Evolutionary conservation across 2,329 filamentous ascomycete genomes (phyloP).

Genomic region (Davidsoniella eucalypti): DNA sequence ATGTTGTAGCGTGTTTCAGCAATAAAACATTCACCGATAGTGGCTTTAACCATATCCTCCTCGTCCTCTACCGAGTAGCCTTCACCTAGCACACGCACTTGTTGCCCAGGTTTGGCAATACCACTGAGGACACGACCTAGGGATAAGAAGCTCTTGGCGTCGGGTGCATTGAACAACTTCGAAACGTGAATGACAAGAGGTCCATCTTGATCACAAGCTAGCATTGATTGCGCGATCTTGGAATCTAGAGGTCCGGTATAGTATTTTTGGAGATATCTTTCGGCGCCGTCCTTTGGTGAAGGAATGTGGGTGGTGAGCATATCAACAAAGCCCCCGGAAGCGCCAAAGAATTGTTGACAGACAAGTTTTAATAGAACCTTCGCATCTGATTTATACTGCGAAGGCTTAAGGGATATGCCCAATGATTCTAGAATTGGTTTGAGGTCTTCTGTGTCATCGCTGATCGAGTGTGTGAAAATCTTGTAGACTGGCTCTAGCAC

Average conservation of each 20-base stretch:
- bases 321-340: conserved; percentile 79
- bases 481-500: conserved; percentile 96
- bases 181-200: conserved; percentile 84
- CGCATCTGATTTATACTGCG: conserved; percentile 79
- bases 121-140: conserved; percentile 89
- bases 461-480: conserved; percentile 86
- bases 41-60: conserved; percentile 86
- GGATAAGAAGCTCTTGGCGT: conserved; percentile 81
- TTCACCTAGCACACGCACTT: conserved; percentile 84
- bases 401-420: conserved; percentile 77
- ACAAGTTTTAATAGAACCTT: conserved; percentile 77
- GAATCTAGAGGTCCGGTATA: conserved; percentile 84
- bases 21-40: conserved; percentile 74
- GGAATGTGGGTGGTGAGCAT: conserved; percentile 87
- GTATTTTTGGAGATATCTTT: conserved; percentile 63
- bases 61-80: conserved; percentile 94
- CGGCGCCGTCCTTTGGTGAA: conserved; percentile 64
- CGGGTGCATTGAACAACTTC: conserved; percentile 78
- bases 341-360: conserved; percentile 90
- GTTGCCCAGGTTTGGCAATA: conserved; percentile 62
- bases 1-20: conserved; percentile 88
- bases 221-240: conserved; percentile 65
- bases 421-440: conserved; percentile 62
- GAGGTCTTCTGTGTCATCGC: conserved; percentile 71
- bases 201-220: conserved; percentile 70